Evolutionary conservation across 2,329 filamentous ascomycete species (phyloP), one percentile per base, ranked within the genome.

Genomic region (Blastomyces parvus): DNA sequence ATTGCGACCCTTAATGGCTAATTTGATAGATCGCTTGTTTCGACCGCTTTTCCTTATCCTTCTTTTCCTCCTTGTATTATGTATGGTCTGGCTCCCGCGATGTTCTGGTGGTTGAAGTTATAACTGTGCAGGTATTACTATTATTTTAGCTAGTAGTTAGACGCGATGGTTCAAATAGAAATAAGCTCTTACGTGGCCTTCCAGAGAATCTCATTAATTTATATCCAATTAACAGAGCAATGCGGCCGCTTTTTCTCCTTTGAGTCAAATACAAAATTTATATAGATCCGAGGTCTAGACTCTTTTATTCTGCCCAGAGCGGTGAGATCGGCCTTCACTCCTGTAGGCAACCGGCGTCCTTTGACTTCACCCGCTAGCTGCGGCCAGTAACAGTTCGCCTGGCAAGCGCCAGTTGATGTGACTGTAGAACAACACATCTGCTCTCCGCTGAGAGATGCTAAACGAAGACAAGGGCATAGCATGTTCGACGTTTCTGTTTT

Each of bases 261-360:
- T n/a, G n/a, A n/a, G n/a, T n/a, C n/a, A n/a, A n/a, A n/a, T n/a
- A n/a, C n/a, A n/a, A n/a, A n/a, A n/a, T n/a, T n/a, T n/a, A n/a
- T n/a, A n/a, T n/a, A n/a, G n/a, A n/a, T n/a, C n/a, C n/a, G 40
- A 17, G 40, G 40, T 42, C 40, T 46, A 46, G 42, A 40, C 19
- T 36, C n/a, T 8, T 14, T 33, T 40, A 42, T 57, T 57, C 55
- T 57, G 55, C 55, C 55, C 55, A 42, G n/a, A 25, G 53, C 55
- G 55, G 55, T 58, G 55, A 25, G 17, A 7, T 44, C 42, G 42
- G 14, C 42, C 13, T 17, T 19, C 42, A 44, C 4, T 44, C 42
- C 17, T 42, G 17, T 1, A 42, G 40, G 40, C 40, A 42, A 14
- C 40, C 13, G 1, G 14, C 6, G 14, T 14, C 40, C 14, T 44